phyloP scores from a whole-genome alignment of 257 asterid genomes.

The Rauvolfia tetraphylla region DNA sequence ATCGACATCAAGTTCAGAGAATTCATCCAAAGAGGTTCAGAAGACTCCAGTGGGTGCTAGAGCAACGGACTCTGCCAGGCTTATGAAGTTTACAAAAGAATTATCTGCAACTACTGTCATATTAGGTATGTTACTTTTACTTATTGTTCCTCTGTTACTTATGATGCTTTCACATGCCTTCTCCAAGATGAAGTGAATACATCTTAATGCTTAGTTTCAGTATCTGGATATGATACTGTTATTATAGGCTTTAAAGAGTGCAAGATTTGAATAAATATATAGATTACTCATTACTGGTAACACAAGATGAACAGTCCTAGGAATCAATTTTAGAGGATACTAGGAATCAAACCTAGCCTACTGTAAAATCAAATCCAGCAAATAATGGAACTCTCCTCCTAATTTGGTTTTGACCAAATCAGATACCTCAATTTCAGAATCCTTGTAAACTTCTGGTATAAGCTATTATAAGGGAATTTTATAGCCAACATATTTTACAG shows the following conservation, averaged over 20 bases:
- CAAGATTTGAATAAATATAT: background rate
- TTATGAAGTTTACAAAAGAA: slow-evolving; percentile 84
- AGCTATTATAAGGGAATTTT: background rate
- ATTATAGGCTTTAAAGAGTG: background rate
- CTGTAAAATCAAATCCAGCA: background rate
- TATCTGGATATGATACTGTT: background rate
- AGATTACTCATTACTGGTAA: background rate
- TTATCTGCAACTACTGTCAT: slow-evolving; percentile 66
- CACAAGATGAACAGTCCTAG: background rate
- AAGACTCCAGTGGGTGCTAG: slow-evolving; percentile 75
- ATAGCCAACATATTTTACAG: background rate
- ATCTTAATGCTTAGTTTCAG: background rate
- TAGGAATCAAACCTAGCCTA: background rate
- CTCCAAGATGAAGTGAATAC: background rate
- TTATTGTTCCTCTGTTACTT: background rate
- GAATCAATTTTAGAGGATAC: background rate
- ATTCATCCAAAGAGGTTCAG: slow-evolving; percentile 48
- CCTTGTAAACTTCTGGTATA: background rate
- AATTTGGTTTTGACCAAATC: background rate
- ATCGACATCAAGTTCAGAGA: slow-evolving; percentile 40
- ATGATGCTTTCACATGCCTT: background rate
- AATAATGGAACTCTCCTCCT: background rate
- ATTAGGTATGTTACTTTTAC: slow-evolving; percentile 47
- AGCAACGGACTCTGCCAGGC: slow-evolving; percentile 95
- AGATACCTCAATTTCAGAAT: too few species aligned